Evolutionary conservation across 176 grass and related monocot genomes (phyloP).

Genomic region (Bolboschoenus planiculmis): DNA sequence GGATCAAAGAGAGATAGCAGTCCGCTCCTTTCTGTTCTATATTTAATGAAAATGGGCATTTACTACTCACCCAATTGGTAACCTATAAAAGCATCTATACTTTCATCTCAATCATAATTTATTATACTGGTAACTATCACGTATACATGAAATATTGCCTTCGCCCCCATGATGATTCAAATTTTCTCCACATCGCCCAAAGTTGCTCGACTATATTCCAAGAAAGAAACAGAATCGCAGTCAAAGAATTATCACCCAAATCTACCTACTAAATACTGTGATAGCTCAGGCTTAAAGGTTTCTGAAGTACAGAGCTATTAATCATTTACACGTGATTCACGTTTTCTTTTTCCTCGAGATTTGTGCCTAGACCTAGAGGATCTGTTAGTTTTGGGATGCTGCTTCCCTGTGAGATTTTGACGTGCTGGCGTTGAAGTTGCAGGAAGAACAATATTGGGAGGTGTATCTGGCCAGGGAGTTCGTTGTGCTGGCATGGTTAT

Average conservation of each 20-base stretch:
- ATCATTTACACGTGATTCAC: background rate
- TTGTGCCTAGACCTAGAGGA: conserved; percentile 17
- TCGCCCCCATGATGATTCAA: background rate
- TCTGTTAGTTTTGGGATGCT: conserved; percentile 15
- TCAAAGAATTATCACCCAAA: background rate
- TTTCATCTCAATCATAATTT: background rate
- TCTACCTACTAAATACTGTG: background rate
- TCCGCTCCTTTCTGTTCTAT: too few species aligned
- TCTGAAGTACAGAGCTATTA: background rate
- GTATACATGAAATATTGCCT: background rate
- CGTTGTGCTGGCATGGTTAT: conserved; percentile 14
- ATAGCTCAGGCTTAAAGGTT: background rate
- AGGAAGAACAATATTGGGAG: conserved; percentile 7
- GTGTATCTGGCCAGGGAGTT: conserved; percentile 19
- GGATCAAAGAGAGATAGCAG: too few species aligned
- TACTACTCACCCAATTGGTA: background rate
- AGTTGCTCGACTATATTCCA: background rate
- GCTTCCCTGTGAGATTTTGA: conserved; percentile 1
- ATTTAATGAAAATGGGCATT: background rate
- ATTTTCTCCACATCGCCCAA: background rate
- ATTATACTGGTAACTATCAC: background rate
- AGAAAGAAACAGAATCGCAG: background rate
- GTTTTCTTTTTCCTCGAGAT: conserved; percentile 30
- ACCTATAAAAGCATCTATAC: background rate
- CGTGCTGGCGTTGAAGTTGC: background rate